phyloP scores from a whole-genome alignment of 2,329 filamentous ascomycete genomes.

The Conoideocrella luteorostrata region DNA sequence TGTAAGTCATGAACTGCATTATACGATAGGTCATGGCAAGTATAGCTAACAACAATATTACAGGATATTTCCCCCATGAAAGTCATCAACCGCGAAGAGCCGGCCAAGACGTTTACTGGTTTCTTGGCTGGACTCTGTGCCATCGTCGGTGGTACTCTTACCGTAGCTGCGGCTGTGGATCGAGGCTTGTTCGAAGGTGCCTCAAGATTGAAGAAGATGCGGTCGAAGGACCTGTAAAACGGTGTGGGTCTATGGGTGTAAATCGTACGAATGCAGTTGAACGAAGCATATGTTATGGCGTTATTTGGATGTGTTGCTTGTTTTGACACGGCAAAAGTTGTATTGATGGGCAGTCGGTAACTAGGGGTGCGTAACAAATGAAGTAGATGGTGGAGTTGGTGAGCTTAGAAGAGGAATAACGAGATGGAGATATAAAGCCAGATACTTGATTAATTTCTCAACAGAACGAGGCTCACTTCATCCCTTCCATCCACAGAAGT shows the following conservation, averaged over 20 bases:
- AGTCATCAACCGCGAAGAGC: constrained; percentile 91
- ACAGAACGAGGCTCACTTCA: too few species aligned
- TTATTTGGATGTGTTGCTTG: neutral
- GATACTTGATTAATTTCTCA: too few species aligned
- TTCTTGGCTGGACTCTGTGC: constrained; percentile 94
- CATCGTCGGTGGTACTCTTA: constrained; percentile 89
- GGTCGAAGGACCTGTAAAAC: constrained; percentile 50
- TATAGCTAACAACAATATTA: neutral
- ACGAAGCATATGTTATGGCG: constrained; percentile 5
- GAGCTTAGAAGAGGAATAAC: too few species aligned
- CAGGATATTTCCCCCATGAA: constrained; percentile 99
- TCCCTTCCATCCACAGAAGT: too few species aligned
- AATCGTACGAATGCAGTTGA: neutral
- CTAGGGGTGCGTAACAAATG: too few species aligned
- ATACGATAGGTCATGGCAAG: too few species aligned
- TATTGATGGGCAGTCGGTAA: too few species aligned
- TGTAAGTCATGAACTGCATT: constrained; percentile 62
- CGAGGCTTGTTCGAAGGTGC: constrained; percentile 85
- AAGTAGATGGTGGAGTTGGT: too few species aligned
- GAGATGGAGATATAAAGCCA: too few species aligned
- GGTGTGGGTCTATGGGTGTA: neutral
- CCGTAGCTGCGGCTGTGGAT: constrained; percentile 90
- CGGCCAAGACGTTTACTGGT: constrained; percentile 80
- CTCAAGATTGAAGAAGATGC: constrained; percentile 80
- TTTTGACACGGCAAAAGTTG: too few species aligned